A percentile compares a stretch with the other conserved stretches of the same genome.
These are phyloP conservation scores for Pichia occidentalis DNA, from an alignment of 805 yeast genomes.

Conservation along the genomic window DNA sequence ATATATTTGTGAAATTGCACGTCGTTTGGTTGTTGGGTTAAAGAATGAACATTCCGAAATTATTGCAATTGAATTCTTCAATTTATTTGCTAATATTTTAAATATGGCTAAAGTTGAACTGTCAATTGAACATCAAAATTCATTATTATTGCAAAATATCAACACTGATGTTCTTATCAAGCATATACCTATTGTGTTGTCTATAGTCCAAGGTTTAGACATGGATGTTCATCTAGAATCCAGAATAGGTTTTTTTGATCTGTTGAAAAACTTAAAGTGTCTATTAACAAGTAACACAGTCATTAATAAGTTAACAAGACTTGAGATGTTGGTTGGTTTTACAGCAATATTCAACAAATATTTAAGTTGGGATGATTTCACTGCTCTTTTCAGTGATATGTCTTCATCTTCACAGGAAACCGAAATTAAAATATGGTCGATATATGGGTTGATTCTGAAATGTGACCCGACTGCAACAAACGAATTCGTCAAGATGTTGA, in stretches of 20 bases:
- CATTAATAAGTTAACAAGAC: neutral
- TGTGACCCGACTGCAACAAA: constrained; percentile 10
- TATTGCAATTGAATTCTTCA: constrained; percentile 1
- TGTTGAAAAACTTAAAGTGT: neutral
- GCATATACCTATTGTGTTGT: constrained; percentile 7
- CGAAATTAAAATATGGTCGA: constrained; percentile 13
- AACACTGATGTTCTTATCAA: neutral
- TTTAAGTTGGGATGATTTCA: constrained; percentile 6
- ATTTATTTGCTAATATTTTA: neutral
- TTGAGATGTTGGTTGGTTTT: constrained; percentile 11
- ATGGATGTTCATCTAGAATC: neutral
- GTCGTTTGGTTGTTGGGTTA: constrained; percentile 9
- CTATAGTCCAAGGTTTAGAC: constrained; percentile 8
- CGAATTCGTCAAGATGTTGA: constrained; percentile 5
- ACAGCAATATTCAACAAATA: constrained; percentile 12
- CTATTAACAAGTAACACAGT: neutral
- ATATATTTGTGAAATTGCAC: constrained; percentile 7
- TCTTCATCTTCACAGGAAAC: neutral
- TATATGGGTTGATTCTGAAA: constrained; percentile 14
- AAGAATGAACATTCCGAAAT: constrained; percentile 1
- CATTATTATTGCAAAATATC: neutral
- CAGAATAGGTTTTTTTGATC: neutral
- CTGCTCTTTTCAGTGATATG: neutral
- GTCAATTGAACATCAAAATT: neutral
- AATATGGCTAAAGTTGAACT: neutral